Evolutionary conservation across 192 early-diverging fungal species (phyloP).

Genomic region (Coemansia pectinata): DNA sequence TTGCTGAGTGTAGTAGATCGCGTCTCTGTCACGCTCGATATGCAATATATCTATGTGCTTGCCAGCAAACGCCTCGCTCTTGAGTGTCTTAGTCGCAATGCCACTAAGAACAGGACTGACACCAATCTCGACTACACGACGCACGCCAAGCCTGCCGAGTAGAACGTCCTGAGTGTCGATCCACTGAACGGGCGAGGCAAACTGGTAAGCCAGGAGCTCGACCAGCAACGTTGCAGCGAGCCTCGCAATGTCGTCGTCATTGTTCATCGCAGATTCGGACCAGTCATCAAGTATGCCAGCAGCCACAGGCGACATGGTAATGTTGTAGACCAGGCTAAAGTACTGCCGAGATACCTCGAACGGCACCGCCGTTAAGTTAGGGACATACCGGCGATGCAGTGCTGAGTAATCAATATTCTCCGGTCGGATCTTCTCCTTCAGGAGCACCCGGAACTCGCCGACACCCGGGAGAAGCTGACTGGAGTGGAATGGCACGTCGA

Average conservation of each 20-base stretch:
- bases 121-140: constrained; percentile 85
- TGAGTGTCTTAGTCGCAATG: constrained; percentile 70
- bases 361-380: constrained; percentile 89
- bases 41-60: constrained; percentile 11
- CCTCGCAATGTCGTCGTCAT: constrained; percentile 64
- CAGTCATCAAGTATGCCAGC: constrained; percentile 72
- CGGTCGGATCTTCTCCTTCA: constrained; percentile 77
- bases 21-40: constrained; percentile 12
- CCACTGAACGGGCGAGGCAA: constrained; percentile 92
- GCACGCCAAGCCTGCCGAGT: constrained; percentile 70
- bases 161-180: constrained; percentile 91
- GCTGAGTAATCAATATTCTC: constrained; percentile 65
- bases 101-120: constrained; percentile 83
- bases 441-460: constrained; percentile 78
- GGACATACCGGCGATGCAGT: constrained; percentile 81
- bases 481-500: constrained; percentile 93
- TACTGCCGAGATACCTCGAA: constrained; percentile 80
- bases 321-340: constrained; percentile 67
- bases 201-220: constrained; percentile 90
- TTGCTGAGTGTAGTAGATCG: constrained; percentile 14
- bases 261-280: constrained; percentile 35
- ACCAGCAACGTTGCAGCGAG: constrained; percentile 80
- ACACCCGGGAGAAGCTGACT: constrained; percentile 82
- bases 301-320: constrained; percentile 70
- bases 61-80: too few relatives aligned